Evolutionary conservation across 2,329 filamentous ascomycete genomes (phyloP).

Genomic region (Phialocephala subalpina): DNA sequence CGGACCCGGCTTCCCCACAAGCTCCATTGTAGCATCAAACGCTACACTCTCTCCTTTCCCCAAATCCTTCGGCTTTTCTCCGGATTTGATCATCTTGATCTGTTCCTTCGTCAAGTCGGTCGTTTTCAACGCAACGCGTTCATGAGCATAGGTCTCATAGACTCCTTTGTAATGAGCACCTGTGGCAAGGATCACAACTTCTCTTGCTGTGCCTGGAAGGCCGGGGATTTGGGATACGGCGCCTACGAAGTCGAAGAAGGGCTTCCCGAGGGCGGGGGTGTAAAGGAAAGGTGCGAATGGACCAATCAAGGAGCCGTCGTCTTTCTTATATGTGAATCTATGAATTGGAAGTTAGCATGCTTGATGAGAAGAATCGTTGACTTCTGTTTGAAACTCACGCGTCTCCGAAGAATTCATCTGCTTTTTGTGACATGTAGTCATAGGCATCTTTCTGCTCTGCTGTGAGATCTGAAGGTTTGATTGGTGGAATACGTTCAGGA

Average conservation of each 20-base stretch:
- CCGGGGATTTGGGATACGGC: neutral
- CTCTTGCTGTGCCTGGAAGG: neutral
- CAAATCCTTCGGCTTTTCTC: slow-evolving; percentile 6
- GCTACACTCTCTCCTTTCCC: slow-evolving; percentile 9
- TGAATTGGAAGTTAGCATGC: neutral
- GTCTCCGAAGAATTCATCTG: slow-evolving; percentile 8
- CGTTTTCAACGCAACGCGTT: neutral
- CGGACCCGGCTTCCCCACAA: slow-evolving; percentile 1
- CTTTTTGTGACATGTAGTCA: neutral
- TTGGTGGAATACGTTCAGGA: slow-evolving; percentile 8
- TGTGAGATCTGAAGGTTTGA: slow-evolving; percentile 1
- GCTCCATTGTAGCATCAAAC: slow-evolving; percentile 15
- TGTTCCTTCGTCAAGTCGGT: slow-evolving; percentile 5
- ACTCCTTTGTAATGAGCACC: neutral
- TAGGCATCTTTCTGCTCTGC: slow-evolving; percentile 13
- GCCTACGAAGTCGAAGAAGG: slow-evolving; percentile 2
- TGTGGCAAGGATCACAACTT: slow-evolving; percentile 8
- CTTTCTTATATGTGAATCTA: slow-evolving; percentile 12
- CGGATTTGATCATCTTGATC: slow-evolving; percentile 1
- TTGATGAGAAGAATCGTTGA: neutral
- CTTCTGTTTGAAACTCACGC: neutral
- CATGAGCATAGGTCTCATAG: slow-evolving; percentile 10
- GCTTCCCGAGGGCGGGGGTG: slow-evolving; percentile 1
- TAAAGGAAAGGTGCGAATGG: slow-evolving; percentile 5
- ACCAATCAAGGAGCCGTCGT: neutral